Base-by-base conservation (phyloP, 148 eudicot genomes). In the Chenopodium suecicum region DNA sequence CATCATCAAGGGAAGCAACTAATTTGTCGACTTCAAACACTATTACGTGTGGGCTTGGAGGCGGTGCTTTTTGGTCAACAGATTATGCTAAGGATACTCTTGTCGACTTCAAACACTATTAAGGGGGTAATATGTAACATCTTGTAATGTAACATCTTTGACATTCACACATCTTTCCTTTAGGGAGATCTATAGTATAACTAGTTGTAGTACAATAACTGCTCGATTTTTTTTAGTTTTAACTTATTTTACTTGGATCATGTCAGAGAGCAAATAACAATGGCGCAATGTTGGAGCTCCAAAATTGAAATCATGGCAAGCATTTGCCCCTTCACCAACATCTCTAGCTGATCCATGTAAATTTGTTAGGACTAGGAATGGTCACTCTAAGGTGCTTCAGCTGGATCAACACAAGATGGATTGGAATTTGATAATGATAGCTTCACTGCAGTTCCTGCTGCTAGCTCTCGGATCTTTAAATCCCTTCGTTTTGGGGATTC, bases 21-120 rank as follows among this genome's bases (percentile, higher is more conserved):
- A 89, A 78, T 78, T 70, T 64, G 82, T 81, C 93, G 16, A 86
- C 90, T 60, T 65, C 82, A 68, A 27, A 27, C 27, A 27, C 27
- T 27, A 27, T 27, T 27, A 27, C 62, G 70, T 74, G 83, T 31
- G 86, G 88, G 56, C 84, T 81, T 76, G 81, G 47, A 65, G 89
- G 86, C 37, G 99, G 99, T 82, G 94, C 97, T 72, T 94, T 97
- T 85, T 97, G 99, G 99, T 82, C 91, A 52, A 89, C 94, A 58
- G 91, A 92, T 83, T 93, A 92, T 84, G 95, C 97, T 10, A 89
- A 86, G 79, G 93, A 87, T 44, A 87, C 94, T 25, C 58, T 70
- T 64, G 82, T 81, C 93, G 16, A 86, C 90, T 60, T 65, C 82
- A 68, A 27, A 27, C 27, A 27, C 27, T 27, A 27, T 27, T 27